Percentiles rank a stretch among this genome's conserved stretches.
Evolutionary conservation across 495 filamentous ascomycete species (phyloP).

Genomic region (Talaromyces thailandensis): DNA sequence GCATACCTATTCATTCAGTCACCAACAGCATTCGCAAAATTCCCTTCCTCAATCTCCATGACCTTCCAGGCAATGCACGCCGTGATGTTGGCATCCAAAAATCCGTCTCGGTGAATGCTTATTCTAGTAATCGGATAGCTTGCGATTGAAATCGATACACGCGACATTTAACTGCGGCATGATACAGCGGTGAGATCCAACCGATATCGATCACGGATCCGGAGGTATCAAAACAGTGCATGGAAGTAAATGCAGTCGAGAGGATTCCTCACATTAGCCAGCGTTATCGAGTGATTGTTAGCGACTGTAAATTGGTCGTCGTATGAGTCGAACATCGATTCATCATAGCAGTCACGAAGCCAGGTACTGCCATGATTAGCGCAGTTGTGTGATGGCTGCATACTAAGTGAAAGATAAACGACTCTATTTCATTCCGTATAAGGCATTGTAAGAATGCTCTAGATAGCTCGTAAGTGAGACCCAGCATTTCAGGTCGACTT

Average conservation of each 20-base stretch:
- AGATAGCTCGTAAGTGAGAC: not conserved
- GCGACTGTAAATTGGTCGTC: constrained; percentile 28
- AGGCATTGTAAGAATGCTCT: not conserved
- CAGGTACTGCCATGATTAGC: constrained; percentile 33
- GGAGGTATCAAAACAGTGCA: constrained; percentile 9
- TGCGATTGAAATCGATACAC: constrained; percentile 29
- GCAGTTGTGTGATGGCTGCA: constrained; percentile 36
- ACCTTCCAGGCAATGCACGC: constrained; percentile 18
- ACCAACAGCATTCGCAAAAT: no score
- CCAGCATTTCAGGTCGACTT: not conserved
- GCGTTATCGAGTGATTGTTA: constrained; percentile 17
- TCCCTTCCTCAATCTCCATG: constrained; percentile 28
- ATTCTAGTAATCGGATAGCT: constrained; percentile 31
- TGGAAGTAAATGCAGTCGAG: not conserved
- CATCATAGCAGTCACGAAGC: constrained; percentile 16
- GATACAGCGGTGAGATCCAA: constrained; percentile 43
- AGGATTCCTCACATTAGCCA: constrained; percentile 18
- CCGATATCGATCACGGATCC: constrained; percentile 37
- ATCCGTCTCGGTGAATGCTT: constrained; percentile 39
- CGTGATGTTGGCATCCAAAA: constrained; percentile 27
- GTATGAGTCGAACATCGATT: constrained; percentile 32
- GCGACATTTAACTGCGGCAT: constrained; percentile 46
- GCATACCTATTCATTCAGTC: no score
- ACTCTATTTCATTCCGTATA: not conserved
- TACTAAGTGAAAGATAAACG: constrained; percentile 21